A percentile compares a stretch with the other conserved stretches of the same genome.
Conservation (phyloP, 192 early-diverging fungal species). For the Rhizophlyctis rosea region DNA sequence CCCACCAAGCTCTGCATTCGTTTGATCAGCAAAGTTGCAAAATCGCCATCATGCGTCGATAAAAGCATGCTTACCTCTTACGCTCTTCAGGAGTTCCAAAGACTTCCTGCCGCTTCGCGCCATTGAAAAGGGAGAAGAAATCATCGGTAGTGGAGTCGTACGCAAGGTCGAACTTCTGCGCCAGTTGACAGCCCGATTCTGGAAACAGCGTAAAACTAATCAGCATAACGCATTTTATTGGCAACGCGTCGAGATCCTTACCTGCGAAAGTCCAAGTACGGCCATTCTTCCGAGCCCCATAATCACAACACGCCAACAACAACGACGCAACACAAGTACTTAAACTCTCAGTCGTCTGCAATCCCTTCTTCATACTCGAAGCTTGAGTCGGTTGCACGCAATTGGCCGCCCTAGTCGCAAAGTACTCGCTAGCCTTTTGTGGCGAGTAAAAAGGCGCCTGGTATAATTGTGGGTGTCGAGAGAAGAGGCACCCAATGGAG, state of each 20-base stretch:
- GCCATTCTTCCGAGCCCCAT: background rate
- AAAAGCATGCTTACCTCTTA: slow-evolving; percentile 15
- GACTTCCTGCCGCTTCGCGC: slow-evolving; percentile 8
- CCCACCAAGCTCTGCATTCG: slow-evolving; percentile 30
- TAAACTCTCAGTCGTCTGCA: background rate
- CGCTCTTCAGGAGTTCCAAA: slow-evolving; percentile 15
- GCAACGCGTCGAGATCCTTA: background rate
- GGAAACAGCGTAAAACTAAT: background rate
- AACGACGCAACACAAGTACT: slow-evolving; percentile 8
- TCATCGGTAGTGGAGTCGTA: slow-evolving; percentile 6
- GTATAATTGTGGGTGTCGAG: slow-evolving; percentile 31
- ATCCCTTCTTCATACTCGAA: background rate
- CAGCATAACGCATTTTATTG: no score
- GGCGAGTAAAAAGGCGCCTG: slow-evolving; percentile 34
- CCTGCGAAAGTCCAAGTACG: background rate
- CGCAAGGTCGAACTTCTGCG: slow-evolving; percentile 13
- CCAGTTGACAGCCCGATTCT: slow-evolving; percentile 7
- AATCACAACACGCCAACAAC: slow-evolving; percentile 13
- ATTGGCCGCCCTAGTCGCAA: slow-evolving; percentile 22
- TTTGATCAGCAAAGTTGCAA: background rate
- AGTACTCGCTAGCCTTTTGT: slow-evolving; percentile 26
- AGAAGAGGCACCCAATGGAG: slow-evolving; percentile 31
- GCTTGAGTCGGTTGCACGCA: background rate
- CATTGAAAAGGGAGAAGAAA: slow-evolving; percentile 30
- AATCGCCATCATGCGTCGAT: background rate